phyloP scores from a whole-genome alignment of 352 stramenopile species.

The Pythium vanterpoolii region DNA sequence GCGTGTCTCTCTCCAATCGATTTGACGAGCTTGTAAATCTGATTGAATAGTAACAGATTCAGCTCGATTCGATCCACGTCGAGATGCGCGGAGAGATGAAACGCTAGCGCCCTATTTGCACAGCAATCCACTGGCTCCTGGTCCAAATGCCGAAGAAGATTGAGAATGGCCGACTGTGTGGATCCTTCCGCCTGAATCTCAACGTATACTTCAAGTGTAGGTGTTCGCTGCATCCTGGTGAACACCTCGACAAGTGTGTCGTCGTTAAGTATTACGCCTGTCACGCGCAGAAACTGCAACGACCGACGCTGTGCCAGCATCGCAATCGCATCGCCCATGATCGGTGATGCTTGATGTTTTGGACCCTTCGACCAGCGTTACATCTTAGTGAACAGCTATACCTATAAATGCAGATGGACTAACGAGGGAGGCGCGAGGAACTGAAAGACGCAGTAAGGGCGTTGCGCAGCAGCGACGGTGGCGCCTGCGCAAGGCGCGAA shows the following conservation, averaged over 20 bases:
- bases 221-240: neutral
- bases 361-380: neutral
- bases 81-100: too few species aligned
- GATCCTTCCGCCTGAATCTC: neutral
- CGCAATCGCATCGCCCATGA: neutral
- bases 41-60: too few species aligned
- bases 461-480: slow-evolving; percentile 6
- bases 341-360: neutral
- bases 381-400: too few species aligned
- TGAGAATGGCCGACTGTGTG: neutral
- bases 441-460: slow-evolving; percentile 6
- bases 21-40: neutral
- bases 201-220: neutral
- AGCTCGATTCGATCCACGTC: neutral
- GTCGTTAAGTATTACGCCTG: neutral
- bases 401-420: too few species aligned
- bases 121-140: neutral
- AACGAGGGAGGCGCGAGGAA: slow-evolving; percentile 3
- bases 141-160: neutral
- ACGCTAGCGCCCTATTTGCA: neutral
- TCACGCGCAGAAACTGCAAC: neutral
- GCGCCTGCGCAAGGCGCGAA: neutral
- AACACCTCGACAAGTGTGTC: neutral
- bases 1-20: neutral
- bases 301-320: neutral